These are phyloP conservation scores for Piper betle DNA, from an alignment of 164 flowering plant genomes.

Conservation along the genomic window DNA sequence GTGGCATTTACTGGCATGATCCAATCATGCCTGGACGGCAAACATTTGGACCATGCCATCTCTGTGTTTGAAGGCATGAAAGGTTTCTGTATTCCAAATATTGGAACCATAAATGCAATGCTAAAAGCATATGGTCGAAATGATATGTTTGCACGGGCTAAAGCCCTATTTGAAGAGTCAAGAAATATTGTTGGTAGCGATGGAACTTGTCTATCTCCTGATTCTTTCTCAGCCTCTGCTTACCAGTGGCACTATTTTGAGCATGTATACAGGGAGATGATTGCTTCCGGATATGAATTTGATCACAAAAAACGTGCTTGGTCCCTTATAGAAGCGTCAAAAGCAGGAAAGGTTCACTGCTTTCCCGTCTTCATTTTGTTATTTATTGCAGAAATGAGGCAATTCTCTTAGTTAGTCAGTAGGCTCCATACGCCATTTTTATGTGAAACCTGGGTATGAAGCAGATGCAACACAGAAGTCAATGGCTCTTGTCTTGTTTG, in stretches of 20 bases:
- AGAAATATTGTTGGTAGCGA: slow-evolving; percentile 12
- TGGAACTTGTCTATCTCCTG: slow-evolving; percentile 26
- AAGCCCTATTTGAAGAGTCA: slow-evolving; percentile 59
- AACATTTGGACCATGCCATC: slow-evolving; percentile 56
- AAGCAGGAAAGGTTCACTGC: slow-evolving; percentile 67
- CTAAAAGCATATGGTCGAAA: slow-evolving; percentile 61
- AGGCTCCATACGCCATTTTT: not conserved
- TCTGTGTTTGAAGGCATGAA: slow-evolving; percentile 58
- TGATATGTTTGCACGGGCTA: slow-evolving; percentile 79
- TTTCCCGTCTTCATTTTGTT: not conserved
- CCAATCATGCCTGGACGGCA: slow-evolving; percentile 64
- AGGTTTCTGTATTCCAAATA: slow-evolving; percentile 43
- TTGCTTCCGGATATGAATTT: slow-evolving; percentile 49
- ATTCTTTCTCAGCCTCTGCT: slow-evolving; percentile 55
- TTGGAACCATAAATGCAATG: slow-evolving; percentile 81
- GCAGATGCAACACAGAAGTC: no score
- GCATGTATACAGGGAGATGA: slow-evolving; percentile 80
- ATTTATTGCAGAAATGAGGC: not conserved
- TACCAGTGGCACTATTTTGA: slow-evolving; percentile 96
- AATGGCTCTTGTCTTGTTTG: no score
- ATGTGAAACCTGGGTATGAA: no score
- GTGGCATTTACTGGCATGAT: slow-evolving; percentile 92
- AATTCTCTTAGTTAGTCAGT: not conserved
- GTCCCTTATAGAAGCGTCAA: slow-evolving; percentile 69
- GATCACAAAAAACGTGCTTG: slow-evolving; percentile 56